These are phyloP conservation scores for Phytophthora chlamydospora DNA, from an alignment of 352 stramenopile genomes.

Conservation along the genomic window DNA sequence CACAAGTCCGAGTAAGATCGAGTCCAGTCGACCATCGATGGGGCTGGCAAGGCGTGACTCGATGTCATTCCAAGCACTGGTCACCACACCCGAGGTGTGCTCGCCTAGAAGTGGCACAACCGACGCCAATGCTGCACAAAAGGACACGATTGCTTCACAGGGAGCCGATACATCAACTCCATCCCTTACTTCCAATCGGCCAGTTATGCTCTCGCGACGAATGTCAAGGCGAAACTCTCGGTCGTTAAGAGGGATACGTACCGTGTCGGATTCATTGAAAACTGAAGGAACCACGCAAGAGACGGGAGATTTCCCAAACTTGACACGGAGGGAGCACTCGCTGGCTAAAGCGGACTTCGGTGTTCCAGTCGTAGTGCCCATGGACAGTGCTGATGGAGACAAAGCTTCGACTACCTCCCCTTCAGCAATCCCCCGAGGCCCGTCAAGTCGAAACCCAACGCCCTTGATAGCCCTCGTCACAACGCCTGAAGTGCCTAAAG, in stretches of 20 bases:
- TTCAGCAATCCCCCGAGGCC: not conserved
- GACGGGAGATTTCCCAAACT: not conserved
- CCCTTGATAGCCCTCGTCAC: slow-evolving; percentile 1
- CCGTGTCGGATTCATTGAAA: not conserved
- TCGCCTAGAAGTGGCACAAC: not conserved
- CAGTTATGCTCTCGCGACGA: slow-evolving; percentile 3
- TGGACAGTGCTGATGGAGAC: no score
- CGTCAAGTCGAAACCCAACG: slow-evolving; percentile 7
- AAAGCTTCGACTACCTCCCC: not conserved
- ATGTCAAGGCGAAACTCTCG: slow-evolving; percentile 3
- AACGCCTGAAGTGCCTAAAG: not conserved
- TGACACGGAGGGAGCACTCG: slow-evolving; percentile 1
- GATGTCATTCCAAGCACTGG: slow-evolving; percentile 18
- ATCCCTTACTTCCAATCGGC: not conserved
- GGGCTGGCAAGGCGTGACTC: slow-evolving; percentile 11
- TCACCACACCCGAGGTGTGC: not conserved
- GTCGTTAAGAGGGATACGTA: slow-evolving; percentile 4
- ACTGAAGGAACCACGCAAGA: not conserved
- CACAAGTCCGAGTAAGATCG: not conserved
- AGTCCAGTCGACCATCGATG: not conserved
- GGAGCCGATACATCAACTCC: not conserved
- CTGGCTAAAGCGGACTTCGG: not conserved
- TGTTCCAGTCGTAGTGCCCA: no score
- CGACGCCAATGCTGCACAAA: no score
- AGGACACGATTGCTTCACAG: not conserved